Base-by-base conservation (phyloP, 495 filamentous ascomycete genomes). In the Penicillium subrubescens region DNA sequence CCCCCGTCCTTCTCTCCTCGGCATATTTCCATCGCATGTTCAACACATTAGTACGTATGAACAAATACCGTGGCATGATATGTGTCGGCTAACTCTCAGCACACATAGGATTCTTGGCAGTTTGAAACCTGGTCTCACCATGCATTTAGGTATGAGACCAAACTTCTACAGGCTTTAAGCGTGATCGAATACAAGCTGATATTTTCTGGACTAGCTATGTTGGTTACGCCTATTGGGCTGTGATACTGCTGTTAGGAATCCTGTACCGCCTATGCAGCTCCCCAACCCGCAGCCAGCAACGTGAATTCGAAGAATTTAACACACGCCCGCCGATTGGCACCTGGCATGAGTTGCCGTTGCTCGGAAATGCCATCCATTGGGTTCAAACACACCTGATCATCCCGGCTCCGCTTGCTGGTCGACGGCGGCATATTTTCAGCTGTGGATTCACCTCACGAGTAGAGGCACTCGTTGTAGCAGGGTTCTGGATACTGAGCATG, bases 401-500 rank as follows among this genome's bases (percentile, higher is more conserved):
- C 15, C 72, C 79, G 25, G 63, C 72, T 3, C 75, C 79, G 3
- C 60, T 78, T 14, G 68, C 67, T 39, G 68, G 67, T 31, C 58
- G 62, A 29, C 66, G 71, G n/a, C 67, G 75, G 37, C 21, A 64
- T 2, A 33, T 80, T 3, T 55, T 81, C 31, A 75, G 73, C 31
- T 81, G 71, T 64, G 77, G 73, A 2, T 75, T 82, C 61, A 76
- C 81, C 1, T 79, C 75, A 0, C 77, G 80, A 54, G 71, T 75
- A 0, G 79, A 83, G 35, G 70, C 72, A 1, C 57, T 85, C 3
- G 66, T 78, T 5, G 71, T 83, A 2, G 8, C 64, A 1, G 61
- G 76, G 2, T 84, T 79, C 58, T 83, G 81, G 77, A 17, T 75
- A 0, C 29, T 83, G 8, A 83, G 74, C 57, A 72, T 73, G 10